Conservation (phyloP, 257 asterid genomes). For the Solanum habrochaites region DNA sequence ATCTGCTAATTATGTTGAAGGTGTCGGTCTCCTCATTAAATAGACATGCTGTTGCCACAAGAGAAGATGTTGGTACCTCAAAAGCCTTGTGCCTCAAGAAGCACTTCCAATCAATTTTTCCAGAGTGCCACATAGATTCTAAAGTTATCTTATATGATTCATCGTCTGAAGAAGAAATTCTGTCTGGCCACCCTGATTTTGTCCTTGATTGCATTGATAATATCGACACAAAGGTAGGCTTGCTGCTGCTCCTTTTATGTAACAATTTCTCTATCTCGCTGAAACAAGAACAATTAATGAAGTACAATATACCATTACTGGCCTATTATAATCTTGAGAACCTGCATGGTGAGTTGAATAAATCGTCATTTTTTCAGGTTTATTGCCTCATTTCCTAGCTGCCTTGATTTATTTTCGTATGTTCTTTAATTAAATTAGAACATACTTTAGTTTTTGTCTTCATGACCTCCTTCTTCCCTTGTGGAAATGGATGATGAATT, state of each 20-base stretch:
- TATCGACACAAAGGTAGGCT: constrained; percentile 84
- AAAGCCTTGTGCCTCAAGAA: constrained; percentile 85
- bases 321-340: neutral
- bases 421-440: neutral
- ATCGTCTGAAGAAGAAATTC: constrained; percentile 84
- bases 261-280: neutral
- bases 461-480: neutral
- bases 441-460: neutral
- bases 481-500: neutral
- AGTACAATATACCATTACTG: neutral
- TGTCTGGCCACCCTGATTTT: constrained; percentile 76
- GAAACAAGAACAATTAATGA: neutral
- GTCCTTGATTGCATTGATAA: constrained; percentile 95
- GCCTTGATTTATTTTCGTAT: neutral
- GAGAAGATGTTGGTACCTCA: constrained; percentile 90
- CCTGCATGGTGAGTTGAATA: neutral
- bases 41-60: constrained; percentile 95
- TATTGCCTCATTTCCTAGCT: neutral
- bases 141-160: constrained; percentile 77
- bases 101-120: constrained; percentile 73
- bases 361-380: neutral
- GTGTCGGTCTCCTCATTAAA: constrained; percentile 93
- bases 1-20: constrained; percentile 21
- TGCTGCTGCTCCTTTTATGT: neutral
- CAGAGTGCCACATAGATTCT: constrained; percentile 82